These are phyloP conservation scores for Camellia sinensis DNA, from an alignment of 148 eudicot genomes.

Conservation along the genomic window DNA sequence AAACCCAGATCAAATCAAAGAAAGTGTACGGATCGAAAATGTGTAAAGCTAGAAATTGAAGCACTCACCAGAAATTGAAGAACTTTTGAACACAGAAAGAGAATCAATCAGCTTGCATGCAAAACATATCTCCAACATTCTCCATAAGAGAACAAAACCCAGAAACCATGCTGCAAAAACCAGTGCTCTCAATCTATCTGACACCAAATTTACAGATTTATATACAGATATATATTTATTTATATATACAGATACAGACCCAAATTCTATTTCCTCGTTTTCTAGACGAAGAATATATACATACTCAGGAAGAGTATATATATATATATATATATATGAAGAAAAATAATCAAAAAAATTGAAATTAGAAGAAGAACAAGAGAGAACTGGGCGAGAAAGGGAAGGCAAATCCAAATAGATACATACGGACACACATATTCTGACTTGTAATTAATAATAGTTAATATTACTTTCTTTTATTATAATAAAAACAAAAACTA, in stretches of 20 bases:
- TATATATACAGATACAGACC: slow-evolving; percentile 14
- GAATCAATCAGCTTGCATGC: slow-evolving; percentile 31
- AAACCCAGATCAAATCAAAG: slow-evolving; percentile 23
- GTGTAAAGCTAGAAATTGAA: not conserved
- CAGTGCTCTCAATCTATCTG: slow-evolving; percentile 16
- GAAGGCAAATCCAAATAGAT: slow-evolving; percentile 7
- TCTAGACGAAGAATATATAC: slow-evolving; percentile 14
- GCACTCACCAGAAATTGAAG: slow-evolving; percentile 23
- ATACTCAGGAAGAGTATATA: not conserved
- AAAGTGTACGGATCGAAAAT: not conserved
- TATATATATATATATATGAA: not conserved
- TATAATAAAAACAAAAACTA: no score
- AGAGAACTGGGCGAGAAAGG: not conserved
- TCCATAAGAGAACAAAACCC: slow-evolving; percentile 29
- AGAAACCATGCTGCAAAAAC: slow-evolving; percentile 32
- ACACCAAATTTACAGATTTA: slow-evolving; percentile 4
- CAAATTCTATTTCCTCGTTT: slow-evolving; percentile 25
- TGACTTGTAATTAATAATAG: not conserved
- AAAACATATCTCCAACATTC: slow-evolving; percentile 18
- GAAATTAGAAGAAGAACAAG: no score
- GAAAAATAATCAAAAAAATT: not conserved
- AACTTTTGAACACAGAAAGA: not conserved
- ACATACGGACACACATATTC: not conserved
- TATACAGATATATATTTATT: not conserved
- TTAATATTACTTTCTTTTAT: no score